These are phyloP conservation scores for Xerocomellus dryophilus DNA, from an alignment of 768 basidiomycete genomes.

Conservation along the genomic window DNA sequence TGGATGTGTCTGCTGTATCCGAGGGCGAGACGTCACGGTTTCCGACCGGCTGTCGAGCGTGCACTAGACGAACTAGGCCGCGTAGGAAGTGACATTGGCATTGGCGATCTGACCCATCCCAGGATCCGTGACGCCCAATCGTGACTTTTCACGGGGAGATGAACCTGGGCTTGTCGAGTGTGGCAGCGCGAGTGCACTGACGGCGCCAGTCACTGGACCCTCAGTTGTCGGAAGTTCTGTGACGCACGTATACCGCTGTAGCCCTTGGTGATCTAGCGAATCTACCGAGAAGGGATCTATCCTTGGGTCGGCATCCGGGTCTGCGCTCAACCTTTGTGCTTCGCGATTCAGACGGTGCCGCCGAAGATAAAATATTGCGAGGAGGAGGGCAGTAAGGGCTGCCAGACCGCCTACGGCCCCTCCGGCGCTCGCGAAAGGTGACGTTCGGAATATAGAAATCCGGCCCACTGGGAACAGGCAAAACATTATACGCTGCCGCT, in stretches of 20 bases:
- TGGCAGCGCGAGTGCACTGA: neutral
- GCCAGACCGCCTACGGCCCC: slow-evolving; percentile 13
- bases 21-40: neutral
- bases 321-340: neutral
- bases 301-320: neutral
- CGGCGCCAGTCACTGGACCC: neutral
- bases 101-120: neutral
- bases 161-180: neutral
- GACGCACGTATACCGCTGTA: neutral
- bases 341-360: neutral
- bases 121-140: neutral
- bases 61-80: neutral
- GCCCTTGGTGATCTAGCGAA: neutral
- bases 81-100: neutral
- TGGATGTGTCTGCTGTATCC: slow-evolving; percentile 6
- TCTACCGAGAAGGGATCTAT: slow-evolving; percentile 4
- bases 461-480: no score
- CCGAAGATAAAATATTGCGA: slow-evolving; percentile 3
- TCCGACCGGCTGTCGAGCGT: neutral
- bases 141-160: slow-evolving; percentile 1
- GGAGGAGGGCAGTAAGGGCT: neutral
- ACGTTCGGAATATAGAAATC: no score
- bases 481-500: no score
- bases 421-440: no score
- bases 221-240: neutral